Base-by-base conservation (phyloP, 2,329 filamentous ascomycete genomes). In the Colletotrichum graminicola region DNA sequence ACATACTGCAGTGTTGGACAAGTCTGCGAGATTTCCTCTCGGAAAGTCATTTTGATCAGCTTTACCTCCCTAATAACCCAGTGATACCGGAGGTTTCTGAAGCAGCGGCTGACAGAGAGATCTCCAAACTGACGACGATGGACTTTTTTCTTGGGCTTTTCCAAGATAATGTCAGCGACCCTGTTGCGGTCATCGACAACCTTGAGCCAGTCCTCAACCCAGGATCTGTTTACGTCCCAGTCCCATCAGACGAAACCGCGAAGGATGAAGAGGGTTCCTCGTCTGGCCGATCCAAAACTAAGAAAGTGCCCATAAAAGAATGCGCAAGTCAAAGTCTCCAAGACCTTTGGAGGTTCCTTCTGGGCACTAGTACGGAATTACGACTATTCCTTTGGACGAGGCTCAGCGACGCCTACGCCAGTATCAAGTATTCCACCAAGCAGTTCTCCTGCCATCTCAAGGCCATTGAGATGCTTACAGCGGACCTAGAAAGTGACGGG, bases 71-170 rank as follows among this genome's bases (percentile, higher is more conserved):
- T 5, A 98, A 99, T 79, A 98, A 97, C 77, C 88, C 90, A 1
- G 88, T 95, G 26, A 97, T 99, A 91, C 90, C 94, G 0, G 93
- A 96, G 73, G 88, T 99, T 61, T 98, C 95, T 0, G 83, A 90
- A 2, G 87, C 88, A n/a, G 93, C 94, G 0, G 91, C 96, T 10
- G 95, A 98, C 73, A 91, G 94, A 66, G 95, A 99, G 78, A 92
- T 98, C 34, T 95, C 94, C 16, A 94, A 95, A 76, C 87, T 98
- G 43, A 97, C 94, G 18, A 98, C 95, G 0, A 96, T 97, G 89
- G 95, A 98, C 78, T 98, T 98, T 80, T 98, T 99, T 80, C 87
- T 94, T 62, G 93, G 91, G 47, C 89, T 99, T 0, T 98, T 98
- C 78, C 92, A 93, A 71, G 91, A 94, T 47, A 92, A 96, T 68